Evolutionary conservation across 2,329 filamentous ascomycete genomes (phyloP), one percentile per base, ranked within the genome.

Genomic region (Penicillium nordicum): DNA sequence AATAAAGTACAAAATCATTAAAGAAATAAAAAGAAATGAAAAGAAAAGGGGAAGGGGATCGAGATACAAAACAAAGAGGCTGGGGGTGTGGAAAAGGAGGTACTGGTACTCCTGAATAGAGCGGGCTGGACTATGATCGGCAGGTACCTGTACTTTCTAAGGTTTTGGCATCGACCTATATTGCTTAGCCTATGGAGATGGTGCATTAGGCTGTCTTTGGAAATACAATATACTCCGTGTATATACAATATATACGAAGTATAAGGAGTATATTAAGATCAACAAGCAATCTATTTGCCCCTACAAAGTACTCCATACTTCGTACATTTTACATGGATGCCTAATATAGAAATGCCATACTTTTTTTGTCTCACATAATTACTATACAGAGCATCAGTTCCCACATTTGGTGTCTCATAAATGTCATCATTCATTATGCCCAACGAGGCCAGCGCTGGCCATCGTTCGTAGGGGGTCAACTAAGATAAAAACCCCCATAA

Each of bases 361-460:
- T 51, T 14, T 38, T 30, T 48, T 29, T 40, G 34, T 45, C 41
- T 23, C 40, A 18, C 37, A 50, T 40, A 37, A 51, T 48, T 50
- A 56, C 16, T 57, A 45, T 58, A 60, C 55, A 51, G 41, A 56
- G n/a, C 12, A 44, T 42, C 27, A 23, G 42, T 43, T 50, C 12
- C 47, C 41, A 55, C 29, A 47, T 44, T 27, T 46, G 16, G 7
- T 27, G 44, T 48, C 36, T 36, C 58, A 57, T 62, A 55, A 61
- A 52, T 40, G 45, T 67, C 61, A 52, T 71, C 63, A 63, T 54
- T 61, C 58, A 63, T 63, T 43, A 53, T 14, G 46, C 30, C 48
- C 27, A 11, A 10, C 23, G 29, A 47, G 10, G 41, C 10, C 38
- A 16, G 41, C 41, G 37, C 29, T 34, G 37, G 37, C 52, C 43